Evolutionary conservation across 2,329 filamentous ascomycete genomes (phyloP).

Genomic region (Juglanconis oblonga): DNA sequence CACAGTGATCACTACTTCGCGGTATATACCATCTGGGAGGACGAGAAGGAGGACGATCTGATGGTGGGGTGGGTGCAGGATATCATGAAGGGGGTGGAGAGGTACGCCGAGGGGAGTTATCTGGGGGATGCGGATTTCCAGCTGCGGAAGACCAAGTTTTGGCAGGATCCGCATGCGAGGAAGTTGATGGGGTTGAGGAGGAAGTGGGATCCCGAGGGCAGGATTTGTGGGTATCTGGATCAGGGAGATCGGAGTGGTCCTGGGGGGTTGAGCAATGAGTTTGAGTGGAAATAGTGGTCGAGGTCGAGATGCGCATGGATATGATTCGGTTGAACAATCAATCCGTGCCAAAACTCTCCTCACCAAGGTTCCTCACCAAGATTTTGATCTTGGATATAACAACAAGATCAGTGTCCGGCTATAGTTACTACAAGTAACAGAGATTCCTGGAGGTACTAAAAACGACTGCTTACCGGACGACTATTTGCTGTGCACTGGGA

Average conservation of each 20-base stretch:
- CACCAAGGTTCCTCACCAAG: too few species aligned
- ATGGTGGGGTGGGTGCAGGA: constrained; percentile 43
- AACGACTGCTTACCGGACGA: too few species aligned
- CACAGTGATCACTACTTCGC: constrained; percentile 57
- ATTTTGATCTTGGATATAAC: too few species aligned
- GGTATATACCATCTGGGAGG: constrained; percentile 49
- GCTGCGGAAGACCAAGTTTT: constrained; percentile 43
- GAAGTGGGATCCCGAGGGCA: constrained; percentile 42
- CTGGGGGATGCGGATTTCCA: constrained; percentile 55
- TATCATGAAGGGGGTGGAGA: constrained; percentile 37
- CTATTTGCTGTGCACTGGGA: not conserved
- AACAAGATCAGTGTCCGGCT: too few species aligned
- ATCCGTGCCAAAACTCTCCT: too few species aligned
- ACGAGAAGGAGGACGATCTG: constrained; percentile 40
- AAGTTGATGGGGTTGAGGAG: constrained; percentile 40
- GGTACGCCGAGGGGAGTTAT: constrained; percentile 46
- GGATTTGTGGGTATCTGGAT: constrained; percentile 44
- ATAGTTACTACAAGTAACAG: too few species aligned
- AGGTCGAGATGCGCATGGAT: not conserved
- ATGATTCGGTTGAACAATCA: too few species aligned
- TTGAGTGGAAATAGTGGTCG: constrained; percentile 29
- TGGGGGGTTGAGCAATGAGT: constrained; percentile 39
- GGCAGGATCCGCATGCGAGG: constrained; percentile 39
- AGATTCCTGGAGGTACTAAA: too few species aligned
- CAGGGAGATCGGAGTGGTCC: constrained; percentile 39